Percentiles rank a stretch among this genome's conserved stretches.
Conservation (phyloP, 164 flowering plant genomes). For the grape (Vitis vinifera) region DNA sequence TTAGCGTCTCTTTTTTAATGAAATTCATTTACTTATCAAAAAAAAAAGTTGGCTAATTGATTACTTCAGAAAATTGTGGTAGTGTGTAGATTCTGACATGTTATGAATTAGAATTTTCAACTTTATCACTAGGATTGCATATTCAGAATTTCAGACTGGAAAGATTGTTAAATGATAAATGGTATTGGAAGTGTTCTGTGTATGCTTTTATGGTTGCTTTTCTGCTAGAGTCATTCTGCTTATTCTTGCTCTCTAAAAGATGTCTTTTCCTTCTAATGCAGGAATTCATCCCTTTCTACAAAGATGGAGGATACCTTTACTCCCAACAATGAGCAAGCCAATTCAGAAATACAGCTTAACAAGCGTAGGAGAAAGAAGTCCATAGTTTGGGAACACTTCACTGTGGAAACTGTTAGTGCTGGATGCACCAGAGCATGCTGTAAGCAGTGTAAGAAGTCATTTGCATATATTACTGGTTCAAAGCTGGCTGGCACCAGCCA, state of each 20-base stretch:
- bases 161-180: not conserved
- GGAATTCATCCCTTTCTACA: not conserved
- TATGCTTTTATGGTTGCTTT: not conserved
- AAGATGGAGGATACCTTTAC: constrained; percentile 25
- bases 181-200: not conserved
- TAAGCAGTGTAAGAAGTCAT: constrained; percentile 74
- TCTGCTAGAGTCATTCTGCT: not conserved
- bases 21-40: no score
- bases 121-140: no score
- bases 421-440: constrained; percentile 71
- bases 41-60: no score
- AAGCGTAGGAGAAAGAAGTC: constrained; percentile 80
- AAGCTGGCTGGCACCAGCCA: constrained; percentile 89
- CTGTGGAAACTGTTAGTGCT: constrained; percentile 41
- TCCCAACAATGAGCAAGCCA: constrained; percentile 27
- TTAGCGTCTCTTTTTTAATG: no score
- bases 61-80: no score
- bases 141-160: not conserved
- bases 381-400: constrained; percentile 88
- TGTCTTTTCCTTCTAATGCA: not conserved
- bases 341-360: constrained; percentile 39
- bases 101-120: no score
- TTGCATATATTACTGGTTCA: constrained; percentile 75
- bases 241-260: not conserved
- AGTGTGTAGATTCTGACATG: no score